Percentiles rank a stretch among this genome's conserved stretches.
Conservation (phyloP, 169 alveolate genomes). For the Plasmodium berghei region DNA sequence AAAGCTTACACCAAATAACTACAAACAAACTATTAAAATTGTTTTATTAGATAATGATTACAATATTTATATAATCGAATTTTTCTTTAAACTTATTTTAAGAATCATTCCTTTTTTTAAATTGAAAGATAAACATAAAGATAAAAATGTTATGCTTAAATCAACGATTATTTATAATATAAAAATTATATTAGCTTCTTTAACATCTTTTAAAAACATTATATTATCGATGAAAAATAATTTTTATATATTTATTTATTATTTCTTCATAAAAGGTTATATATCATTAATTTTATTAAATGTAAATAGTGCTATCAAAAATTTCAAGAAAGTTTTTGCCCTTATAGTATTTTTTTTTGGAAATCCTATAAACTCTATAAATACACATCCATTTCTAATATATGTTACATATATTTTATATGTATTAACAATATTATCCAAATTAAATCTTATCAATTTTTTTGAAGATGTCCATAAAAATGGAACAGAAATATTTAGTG, state of each 20-base stretch:
- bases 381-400: constrained; percentile 57
- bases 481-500: constrained; percentile 10
- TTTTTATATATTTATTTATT: constrained; percentile 55
- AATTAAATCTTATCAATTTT: constrained; percentile 43
- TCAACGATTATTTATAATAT: constrained; percentile 58
- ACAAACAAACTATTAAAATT: constrained; percentile 38
- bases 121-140: constrained; percentile 9
- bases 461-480: constrained; percentile 20
- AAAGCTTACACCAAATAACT: background rate
- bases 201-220: constrained; percentile 57
- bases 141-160: constrained; percentile 1
- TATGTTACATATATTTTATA: constrained; percentile 73
- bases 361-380: constrained; percentile 56
- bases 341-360: constrained; percentile 65
- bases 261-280: constrained; percentile 67
- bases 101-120: constrained; percentile 70
- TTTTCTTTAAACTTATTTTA: constrained; percentile 66
- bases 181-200: constrained; percentile 35
- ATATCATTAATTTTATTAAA: constrained; percentile 48
- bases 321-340: constrained; percentile 65
- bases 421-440: constrained; percentile 53
- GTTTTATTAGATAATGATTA: constrained; percentile 58
- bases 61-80: constrained; percentile 40
- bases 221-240: constrained; percentile 65
- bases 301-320: constrained; percentile 40